Conservation (phyloP, 1,284 basidiomycete genomes). For the Microbotryum lychnidis-dioicae region DNA sequence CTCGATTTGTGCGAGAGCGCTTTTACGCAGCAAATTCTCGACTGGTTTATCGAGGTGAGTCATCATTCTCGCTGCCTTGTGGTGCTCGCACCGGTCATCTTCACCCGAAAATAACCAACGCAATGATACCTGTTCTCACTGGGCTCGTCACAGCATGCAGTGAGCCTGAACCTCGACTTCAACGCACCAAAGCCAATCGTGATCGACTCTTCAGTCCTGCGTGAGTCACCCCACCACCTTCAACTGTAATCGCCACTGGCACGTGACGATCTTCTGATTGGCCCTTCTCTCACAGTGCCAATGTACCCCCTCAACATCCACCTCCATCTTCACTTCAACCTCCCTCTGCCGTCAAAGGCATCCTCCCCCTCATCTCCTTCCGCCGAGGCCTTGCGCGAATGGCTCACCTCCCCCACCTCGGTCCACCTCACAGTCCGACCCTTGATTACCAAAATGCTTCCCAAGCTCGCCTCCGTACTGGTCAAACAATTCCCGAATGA, state of each 20-base stretch:
- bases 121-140: not conserved
- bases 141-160: not conserved
- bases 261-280: not conserved
- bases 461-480: conserved; percentile 1
- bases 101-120: not conserved
- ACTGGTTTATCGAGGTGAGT: conserved; percentile 9
- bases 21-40: not conserved
- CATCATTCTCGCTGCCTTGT: not conserved
- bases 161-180: not conserved
- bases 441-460: not conserved
- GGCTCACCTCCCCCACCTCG: not conserved
- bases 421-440: conserved; percentile 13
- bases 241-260: not conserved
- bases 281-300: not conserved
- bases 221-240: not conserved
- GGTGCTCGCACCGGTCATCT: too few relatives aligned
- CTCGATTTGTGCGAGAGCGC: not conserved
- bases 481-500: conserved; percentile 7
- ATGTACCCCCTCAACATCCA: not conserved
- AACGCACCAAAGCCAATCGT: too few relatives aligned
- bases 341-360: not conserved
- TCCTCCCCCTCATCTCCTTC: not conserved
- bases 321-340: not conserved
- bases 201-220: not conserved
- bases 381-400: not conserved